A percentile compares a stretch with the other conserved stretches of the same genome.
Conservation (phyloP, 2,329 filamentous ascomycete genomes). For the Aspergillus candidus region DNA sequence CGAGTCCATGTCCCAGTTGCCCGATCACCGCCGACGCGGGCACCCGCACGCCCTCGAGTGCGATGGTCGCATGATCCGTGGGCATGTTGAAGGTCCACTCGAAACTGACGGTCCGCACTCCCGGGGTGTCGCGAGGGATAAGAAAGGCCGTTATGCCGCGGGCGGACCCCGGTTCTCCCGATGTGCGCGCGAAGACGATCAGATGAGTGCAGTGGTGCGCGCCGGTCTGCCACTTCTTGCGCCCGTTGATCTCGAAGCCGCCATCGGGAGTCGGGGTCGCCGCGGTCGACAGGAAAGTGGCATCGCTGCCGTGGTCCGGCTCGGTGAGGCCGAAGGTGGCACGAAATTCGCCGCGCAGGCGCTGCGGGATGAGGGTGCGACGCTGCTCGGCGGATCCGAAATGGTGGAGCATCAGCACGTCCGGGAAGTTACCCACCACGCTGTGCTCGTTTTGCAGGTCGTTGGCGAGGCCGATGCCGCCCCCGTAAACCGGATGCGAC, state of each 20-base stretch:
- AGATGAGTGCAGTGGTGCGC: conserved; percentile 58
- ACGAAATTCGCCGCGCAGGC: conserved; percentile 49
- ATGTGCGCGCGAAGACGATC: conserved; percentile 56
- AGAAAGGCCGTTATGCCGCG: conserved; percentile 58
- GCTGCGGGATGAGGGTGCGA: conserved; percentile 47
- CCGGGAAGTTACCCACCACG: conserved; percentile 58
- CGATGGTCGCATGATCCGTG: conserved; percentile 58
- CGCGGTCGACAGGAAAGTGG: conserved; percentile 55
- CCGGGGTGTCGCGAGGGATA: conserved; percentile 48
- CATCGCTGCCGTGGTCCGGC: conserved; percentile 57
- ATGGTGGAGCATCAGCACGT: conserved; percentile 56
- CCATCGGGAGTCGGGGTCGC: conserved; percentile 42
- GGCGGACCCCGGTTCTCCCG: conserved; percentile 47
- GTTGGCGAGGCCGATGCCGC: conserved; percentile 55
- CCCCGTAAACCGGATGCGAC: conserved; percentile 37
- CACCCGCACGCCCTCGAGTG: conserved; percentile 53
- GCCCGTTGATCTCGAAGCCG: conserved; percentile 45
- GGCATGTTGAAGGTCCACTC: conserved; percentile 64
- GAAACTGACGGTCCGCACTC: conserved; percentile 52
- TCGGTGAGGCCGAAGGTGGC: conserved; percentile 60
- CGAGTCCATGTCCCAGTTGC: conserved; percentile 48
- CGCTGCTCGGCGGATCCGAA: conserved; percentile 54
- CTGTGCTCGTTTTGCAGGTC: conserved; percentile 60
- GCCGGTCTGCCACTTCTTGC: conserved; percentile 61
- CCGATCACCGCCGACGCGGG: conserved; percentile 50